phyloP scores from a whole-genome alignment of 306 rosid genomes.

The Psophocarpus tetragonolobus region DNA sequence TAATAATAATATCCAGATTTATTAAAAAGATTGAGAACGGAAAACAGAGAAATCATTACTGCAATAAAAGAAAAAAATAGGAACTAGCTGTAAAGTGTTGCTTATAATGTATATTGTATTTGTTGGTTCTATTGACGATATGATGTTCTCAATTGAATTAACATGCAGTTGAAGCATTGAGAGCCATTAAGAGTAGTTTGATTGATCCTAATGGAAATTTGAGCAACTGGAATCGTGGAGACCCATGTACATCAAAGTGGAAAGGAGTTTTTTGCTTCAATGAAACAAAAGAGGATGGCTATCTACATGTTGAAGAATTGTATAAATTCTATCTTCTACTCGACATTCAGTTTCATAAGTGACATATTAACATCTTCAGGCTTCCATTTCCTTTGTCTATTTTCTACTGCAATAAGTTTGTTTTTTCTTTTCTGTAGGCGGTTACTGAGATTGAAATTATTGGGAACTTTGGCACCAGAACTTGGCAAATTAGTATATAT shows the following conservation, averaged over 20 bases:
- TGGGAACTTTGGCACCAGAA: conserved; percentile 78
- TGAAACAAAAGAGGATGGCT: conserved; percentile 51
- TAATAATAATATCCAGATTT: not conserved
- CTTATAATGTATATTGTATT: conserved; percentile 1
- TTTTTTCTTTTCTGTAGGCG: conserved; percentile 61
- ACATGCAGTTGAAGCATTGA: conserved; percentile 77
- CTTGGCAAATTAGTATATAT: conserved; percentile 61
- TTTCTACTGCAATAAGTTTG: conserved; percentile 16
- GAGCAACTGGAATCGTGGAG: conserved; percentile 76
- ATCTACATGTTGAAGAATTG: conserved; percentile 78
- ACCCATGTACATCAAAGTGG: conserved; percentile 81
- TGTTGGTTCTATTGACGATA: conserved; percentile 25
- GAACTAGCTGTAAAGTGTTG: not conserved
- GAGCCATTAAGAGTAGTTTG: conserved; percentile 55
- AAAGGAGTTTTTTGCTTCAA: conserved; percentile 79
- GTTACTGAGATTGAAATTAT: conserved; percentile 58
- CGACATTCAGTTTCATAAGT: conserved; percentile 25
- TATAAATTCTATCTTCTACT: conserved; percentile 43
- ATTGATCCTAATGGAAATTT: conserved; percentile 70
- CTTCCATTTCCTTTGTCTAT: conserved; percentile 1
- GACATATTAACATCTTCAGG: not conserved
- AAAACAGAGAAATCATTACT: not conserved
- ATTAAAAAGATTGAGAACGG: not conserved
- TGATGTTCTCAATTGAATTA: conserved; percentile 30
- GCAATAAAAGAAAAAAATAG: not conserved